A percentile compares a stretch with the other conserved stretches of the same genome.
phyloP scores from a whole-genome alignment of 176 grass and related monocot species.

The Hyparrhenia diplandra region DNA sequence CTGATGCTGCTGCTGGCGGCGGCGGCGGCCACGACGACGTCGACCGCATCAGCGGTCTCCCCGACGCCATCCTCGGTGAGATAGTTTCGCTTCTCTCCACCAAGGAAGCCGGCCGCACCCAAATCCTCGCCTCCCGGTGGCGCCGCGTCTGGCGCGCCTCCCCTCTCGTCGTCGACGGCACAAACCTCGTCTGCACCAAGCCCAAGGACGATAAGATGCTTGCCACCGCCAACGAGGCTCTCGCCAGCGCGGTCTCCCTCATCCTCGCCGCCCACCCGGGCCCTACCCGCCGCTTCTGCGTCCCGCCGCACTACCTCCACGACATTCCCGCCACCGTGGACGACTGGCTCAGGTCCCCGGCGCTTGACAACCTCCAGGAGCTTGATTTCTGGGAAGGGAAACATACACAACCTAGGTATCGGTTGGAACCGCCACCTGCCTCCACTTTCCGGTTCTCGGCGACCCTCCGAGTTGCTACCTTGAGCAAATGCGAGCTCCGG shows the following conservation, averaged over 20 bases:
- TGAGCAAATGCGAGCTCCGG: not conserved
- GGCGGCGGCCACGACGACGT: not conserved
- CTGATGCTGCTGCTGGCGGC: too few species aligned
- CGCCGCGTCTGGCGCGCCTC: not conserved
- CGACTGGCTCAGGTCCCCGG: not conserved
- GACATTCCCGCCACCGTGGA: not conserved
- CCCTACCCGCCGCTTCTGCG: not conserved
- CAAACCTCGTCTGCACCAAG: too few species aligned
- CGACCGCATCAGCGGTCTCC: not conserved
- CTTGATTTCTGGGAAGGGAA: not conserved
- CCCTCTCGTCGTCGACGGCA: not conserved
- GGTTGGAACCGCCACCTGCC: not conserved
- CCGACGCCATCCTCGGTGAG: not conserved
- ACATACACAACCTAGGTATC: too few species aligned
- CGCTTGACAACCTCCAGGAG: not conserved
- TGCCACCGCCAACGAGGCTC: not conserved
- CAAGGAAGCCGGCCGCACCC: not conserved
- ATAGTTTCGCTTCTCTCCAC: not conserved
- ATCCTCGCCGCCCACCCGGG: not conserved
- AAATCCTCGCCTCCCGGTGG: not conserved
- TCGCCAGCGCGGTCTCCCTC: not conserved
- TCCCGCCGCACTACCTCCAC: not conserved
- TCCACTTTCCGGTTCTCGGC: not conserved
- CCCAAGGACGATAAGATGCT: too few species aligned
- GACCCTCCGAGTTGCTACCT: not conserved